These are phyloP conservation scores for Septoria petroselini DNA, from an alignment of 2,329 filamentous ascomycete genomes.

Conservation along the genomic window DNA sequence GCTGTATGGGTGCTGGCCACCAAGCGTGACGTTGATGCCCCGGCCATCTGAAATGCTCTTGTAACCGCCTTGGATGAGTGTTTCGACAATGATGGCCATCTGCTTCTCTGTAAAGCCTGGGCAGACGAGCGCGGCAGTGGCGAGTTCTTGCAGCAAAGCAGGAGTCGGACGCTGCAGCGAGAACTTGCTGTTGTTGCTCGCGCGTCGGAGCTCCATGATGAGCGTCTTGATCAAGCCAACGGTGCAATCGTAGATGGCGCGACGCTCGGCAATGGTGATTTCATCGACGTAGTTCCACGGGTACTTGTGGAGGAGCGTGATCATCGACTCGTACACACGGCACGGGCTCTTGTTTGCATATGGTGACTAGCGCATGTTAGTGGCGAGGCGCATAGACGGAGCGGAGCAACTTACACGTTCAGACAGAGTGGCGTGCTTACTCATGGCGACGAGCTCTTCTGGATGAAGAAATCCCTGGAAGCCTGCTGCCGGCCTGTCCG, in stretches of 20 bases:
- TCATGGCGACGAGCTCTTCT: constrained; percentile 50
- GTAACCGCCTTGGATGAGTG: constrained; percentile 24
- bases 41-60: constrained; percentile 21
- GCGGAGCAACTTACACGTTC: constrained; percentile 44
- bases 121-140: constrained; percentile 33
- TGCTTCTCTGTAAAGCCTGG: constrained; percentile 37
- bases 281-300: constrained; percentile 49
- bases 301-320: constrained; percentile 54
- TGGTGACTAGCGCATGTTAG: constrained; percentile 42
- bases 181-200: constrained; percentile 16
- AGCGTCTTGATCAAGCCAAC: constrained; percentile 29
- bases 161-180: constrained; percentile 24
- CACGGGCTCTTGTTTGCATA: constrained; percentile 51
- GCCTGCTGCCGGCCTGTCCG: constrained; percentile 48
- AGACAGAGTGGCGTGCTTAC: constrained; percentile 50
- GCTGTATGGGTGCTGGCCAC: constrained; percentile 24
- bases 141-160: constrained; percentile 35
- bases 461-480: constrained; percentile 52
- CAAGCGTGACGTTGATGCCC: constrained; percentile 29
- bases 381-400: neutral
- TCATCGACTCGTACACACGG: constrained; percentile 53
- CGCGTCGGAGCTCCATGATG: constrained; percentile 25
- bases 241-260: constrained; percentile 43
- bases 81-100: constrained; percentile 28
- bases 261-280: constrained; percentile 49